Evolutionary conservation across 805 yeast species (phyloP), one percentile per base, ranked within the genome.

Genomic region (Pichia eremophila): DNA sequence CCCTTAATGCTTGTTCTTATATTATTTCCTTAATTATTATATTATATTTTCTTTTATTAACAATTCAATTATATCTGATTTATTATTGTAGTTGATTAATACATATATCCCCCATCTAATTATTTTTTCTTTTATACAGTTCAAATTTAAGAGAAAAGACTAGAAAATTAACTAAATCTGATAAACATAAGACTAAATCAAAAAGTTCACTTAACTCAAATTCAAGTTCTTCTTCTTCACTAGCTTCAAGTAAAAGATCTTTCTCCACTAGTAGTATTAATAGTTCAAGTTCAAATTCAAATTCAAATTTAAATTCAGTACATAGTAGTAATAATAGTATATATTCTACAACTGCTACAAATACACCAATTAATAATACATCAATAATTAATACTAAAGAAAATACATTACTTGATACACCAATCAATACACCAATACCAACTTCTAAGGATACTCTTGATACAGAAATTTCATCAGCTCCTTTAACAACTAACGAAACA

Each of bases 401-500:
- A 22, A 22, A 22, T 22, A 22, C 6, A 4, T 7, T 7, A 22
- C 4, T 22, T 22, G 25, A 12, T 40, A 14, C 32, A 40, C 15
- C 22, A 11, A 12, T 29, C 14, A 29, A 29, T 12, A 29, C 14
- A 11, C 5, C 14, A 29, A 10, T 12, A 29, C 32, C 32, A 11
- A 29, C 5, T 29, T 29, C 32, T 11, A 29, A 29, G 32, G 36
- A 34, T 14, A 34, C 36, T 15, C 2, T 15, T 10, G 36, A 34
- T 8, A 15, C 36, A 14, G 2, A 34, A 34, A 34, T 45, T 3
- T 35, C 48, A 17, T 45, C 48, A 17, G 17, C 36, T 22, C 48
- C 48, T 8, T 27, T 45, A 37, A 37, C 29, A 18, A 37, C 27
- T 8, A 34, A 45, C 43, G 48, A 45, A 4, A 45, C 48, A 14